These are phyloP conservation scores for Citeromyces nyonsensis DNA, from an alignment of 805 yeast species.

Conservation along the genomic window DNA sequence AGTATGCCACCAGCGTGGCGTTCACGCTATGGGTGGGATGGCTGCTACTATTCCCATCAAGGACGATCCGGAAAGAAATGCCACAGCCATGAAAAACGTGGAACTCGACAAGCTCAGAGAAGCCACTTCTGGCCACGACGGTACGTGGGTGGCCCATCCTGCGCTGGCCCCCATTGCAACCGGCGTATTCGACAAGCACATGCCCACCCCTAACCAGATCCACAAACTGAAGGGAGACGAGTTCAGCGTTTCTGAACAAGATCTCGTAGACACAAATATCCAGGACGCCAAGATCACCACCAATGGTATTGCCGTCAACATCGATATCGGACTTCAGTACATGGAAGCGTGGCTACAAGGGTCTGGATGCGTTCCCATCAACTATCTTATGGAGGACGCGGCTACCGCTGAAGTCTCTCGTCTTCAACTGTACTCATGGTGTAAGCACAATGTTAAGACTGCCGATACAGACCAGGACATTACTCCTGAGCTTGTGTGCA, in stretches of 20 bases:
- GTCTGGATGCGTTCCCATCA: slow-evolving; percentile 75
- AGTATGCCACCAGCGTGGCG: slow-evolving; percentile 64
- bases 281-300: slow-evolving; percentile 49
- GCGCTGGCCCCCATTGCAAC: slow-evolving; percentile 64
- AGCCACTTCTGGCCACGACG: slow-evolving; percentile 69
- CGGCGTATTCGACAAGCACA: slow-evolving; percentile 54
- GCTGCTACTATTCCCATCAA: slow-evolving; percentile 80
- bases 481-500: slow-evolving; percentile 42
- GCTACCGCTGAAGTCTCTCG: slow-evolving; percentile 83
- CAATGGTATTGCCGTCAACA: slow-evolving; percentile 55
- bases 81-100: slow-evolving; percentile 56
- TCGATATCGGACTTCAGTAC: slow-evolving; percentile 63
- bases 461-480: slow-evolving; percentile 42
- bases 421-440: slow-evolving; percentile 77
- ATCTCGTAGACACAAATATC: slow-evolving; percentile 49
- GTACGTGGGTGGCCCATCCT: slow-evolving; percentile 86
- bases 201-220: slow-evolving; percentile 78
- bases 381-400: slow-evolving; percentile 80
- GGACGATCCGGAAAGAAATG: slow-evolving; percentile 47
- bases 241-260: slow-evolving; percentile 28
- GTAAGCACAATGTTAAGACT: slow-evolving; percentile 45
- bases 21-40: slow-evolving; percentile 86
- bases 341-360: slow-evolving; percentile 83
- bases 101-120: slow-evolving; percentile 65
- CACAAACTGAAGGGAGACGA: slow-evolving; percentile 24